Evolutionary conservation across 164 flowering plant species (phyloP).

Genomic region (Hamamelis virginiana): DNA sequence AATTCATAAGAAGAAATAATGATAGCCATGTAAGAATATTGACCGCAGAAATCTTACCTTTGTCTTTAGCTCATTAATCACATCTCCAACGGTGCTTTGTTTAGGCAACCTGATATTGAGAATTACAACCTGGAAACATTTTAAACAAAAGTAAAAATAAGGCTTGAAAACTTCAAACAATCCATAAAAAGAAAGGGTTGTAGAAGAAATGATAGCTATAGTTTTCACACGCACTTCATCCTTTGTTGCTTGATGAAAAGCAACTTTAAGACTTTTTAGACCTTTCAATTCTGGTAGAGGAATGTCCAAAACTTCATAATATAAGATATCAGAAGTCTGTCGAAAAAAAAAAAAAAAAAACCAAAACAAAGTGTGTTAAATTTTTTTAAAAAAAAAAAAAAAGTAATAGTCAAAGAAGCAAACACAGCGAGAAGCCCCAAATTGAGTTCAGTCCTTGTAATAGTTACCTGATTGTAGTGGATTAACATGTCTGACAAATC

Average conservation of each 20-base stretch:
- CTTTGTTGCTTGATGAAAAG: constrained; percentile 79
- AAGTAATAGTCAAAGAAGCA: not conserved
- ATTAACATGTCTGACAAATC: constrained; percentile 86
- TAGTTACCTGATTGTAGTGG: constrained; percentile 84
- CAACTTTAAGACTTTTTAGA: constrained; percentile 83
- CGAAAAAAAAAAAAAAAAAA: constrained; percentile 16
- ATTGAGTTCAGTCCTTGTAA: not conserved
- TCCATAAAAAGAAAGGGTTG: not conserved
- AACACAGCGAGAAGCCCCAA: not conserved
- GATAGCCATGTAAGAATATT: not conserved
- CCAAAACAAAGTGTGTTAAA: too few relatives aligned
- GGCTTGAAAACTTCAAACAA: not conserved
- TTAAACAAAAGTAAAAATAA: not conserved
- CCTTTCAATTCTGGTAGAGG: constrained; percentile 94
- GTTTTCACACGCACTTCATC: constrained; percentile 61
- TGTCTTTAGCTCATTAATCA: constrained; percentile 36
- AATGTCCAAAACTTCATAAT: constrained; percentile 92
- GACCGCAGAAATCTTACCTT: constrained; percentile 23
- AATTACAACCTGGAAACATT: constrained; percentile 31
- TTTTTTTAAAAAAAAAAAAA: too few relatives aligned
- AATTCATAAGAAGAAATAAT: too few relatives aligned
- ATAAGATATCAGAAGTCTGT: constrained; percentile 85
- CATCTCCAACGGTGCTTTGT: constrained; percentile 44
- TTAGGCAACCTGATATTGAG: constrained; percentile 43
- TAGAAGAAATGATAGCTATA: constrained; percentile 3